A percentile compares a stretch with the other conserved stretches of the same genome.
These are phyloP conservation scores for Clonostachys solani DNA, from an alignment of 2,329 filamentous ascomycete species.

Conservation along the genomic window DNA sequence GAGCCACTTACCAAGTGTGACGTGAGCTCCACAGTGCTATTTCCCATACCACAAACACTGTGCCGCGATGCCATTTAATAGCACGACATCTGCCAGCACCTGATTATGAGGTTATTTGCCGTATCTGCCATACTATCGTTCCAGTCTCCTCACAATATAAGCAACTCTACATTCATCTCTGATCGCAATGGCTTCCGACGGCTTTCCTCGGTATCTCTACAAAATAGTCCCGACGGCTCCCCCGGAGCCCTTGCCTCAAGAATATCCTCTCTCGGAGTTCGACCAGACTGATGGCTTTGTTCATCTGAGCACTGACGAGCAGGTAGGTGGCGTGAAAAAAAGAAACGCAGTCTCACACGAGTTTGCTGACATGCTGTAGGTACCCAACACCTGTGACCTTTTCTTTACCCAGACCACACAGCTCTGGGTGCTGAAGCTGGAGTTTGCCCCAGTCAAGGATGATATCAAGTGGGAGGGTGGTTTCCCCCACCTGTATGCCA, in stretches of 20 bases:
- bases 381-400: conserved; percentile 36
- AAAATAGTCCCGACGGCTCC: conserved; percentile 55
- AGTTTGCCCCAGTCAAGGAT: conserved; percentile 35
- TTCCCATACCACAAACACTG: too few species aligned
- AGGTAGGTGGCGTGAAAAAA: conserved; percentile 28
- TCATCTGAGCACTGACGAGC: conserved; percentile 52
- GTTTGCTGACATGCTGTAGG: conserved; percentile 17
- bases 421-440: conserved; percentile 51
- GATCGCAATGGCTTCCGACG: conserved; percentile 1
- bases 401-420: conserved; percentile 33
- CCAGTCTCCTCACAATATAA: background rate
- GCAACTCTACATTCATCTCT: background rate
- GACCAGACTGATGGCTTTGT: conserved; percentile 58
- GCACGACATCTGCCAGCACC: too few species aligned
- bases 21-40: too few species aligned
- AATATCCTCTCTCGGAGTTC: conserved; percentile 54
- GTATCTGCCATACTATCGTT: too few species aligned
- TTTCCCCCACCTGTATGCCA: conserved; percentile 57
- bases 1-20: too few species aligned
- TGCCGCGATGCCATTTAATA: too few species aligned
- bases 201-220: conserved; percentile 40
- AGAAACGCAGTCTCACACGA: background rate
- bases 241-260: conserved; percentile 44
- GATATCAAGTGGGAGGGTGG: conserved; percentile 50
- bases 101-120: too few species aligned